Evolutionary conservation across 805 yeast genomes (phyloP), one percentile per base, ranked within the genome.

Genomic region (Wickerhamiella azyma): DNA sequence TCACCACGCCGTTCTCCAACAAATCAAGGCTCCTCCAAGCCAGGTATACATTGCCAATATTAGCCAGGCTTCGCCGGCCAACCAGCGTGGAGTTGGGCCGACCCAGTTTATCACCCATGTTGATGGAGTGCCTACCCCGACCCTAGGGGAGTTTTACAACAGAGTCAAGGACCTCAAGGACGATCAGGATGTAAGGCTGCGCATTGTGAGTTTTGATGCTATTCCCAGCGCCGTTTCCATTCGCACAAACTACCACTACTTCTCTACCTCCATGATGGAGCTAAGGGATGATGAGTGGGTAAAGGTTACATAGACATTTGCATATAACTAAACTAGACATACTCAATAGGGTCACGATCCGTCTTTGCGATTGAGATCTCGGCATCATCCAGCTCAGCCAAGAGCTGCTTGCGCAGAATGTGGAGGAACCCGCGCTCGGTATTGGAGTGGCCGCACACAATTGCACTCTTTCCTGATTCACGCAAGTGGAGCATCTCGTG

Each of bases 1-100:
- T n/a, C 96, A 85, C 61, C 94, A 82, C 58, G 89, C 92, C 8
- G 95, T 86, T 14, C 75, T 88, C 51, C 95, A 86, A 65, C 77
- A 82, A 33, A 79, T 83, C 74, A 75, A 75, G 45, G 69, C 74
- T 47, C 66, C 85, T 44, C 95, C 94, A 10, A 79, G 89, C 14
- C 77, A 76, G 45, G 92, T 88, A n/a, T 88, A 86, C 58, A 79
- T 85, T 45, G 79, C 85, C 2, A 70, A 77, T 19, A 74, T 82
- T 58, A 72, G 79, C 37, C 72, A 76, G 32, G 94, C 95, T 6
- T 84, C 94, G 0, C 96, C 96, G 7, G 92, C 92, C 14, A 71
- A 77, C 47, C 88, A 82, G 58, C 85, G 82, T 60, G 83, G 83
- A 11, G 72, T 88, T 48, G 75, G 79, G 17, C 72, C 84, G 2